Evolutionary conservation across 2,329 filamentous ascomycete species (phyloP).

Genomic region (Fragosphaeria purpurea): DNA sequence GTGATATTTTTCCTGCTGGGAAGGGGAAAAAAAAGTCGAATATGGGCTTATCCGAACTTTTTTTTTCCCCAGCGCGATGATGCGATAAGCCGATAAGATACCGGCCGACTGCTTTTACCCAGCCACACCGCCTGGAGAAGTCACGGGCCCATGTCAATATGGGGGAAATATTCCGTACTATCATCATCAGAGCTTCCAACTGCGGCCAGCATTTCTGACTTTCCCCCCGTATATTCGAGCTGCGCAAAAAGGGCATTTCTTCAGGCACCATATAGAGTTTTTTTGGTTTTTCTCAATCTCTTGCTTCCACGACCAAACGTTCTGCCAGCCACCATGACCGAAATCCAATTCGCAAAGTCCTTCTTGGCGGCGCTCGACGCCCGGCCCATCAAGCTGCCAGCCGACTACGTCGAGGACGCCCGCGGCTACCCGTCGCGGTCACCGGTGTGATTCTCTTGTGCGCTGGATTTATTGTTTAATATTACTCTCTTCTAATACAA

Average conservation of each 20-base stretch:
- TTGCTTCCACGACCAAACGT: neutral
- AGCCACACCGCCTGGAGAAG: no score
- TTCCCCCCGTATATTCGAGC: no score
- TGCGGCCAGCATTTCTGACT: no score
- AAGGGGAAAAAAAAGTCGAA: no score
- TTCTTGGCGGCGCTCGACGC: slow-evolving; percentile 75
- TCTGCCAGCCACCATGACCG: slow-evolving; percentile 50
- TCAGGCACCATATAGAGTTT: slow-evolving; percentile 1
- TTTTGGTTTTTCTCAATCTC: slow-evolving; percentile 2
- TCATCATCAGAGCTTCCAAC: no score
- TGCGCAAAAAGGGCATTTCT: no score
- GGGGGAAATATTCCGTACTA: no score
- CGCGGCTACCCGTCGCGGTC: slow-evolving; percentile 64
- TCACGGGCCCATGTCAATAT: no score
- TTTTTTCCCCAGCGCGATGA: neutral
- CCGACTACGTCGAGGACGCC: slow-evolving; percentile 84
- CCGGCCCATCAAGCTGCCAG: slow-evolving; percentile 68
- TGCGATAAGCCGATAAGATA: neutral
- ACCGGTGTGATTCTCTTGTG: slow-evolving; percentile 47
- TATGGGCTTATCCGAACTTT: neutral
- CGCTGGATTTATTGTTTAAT: no score
- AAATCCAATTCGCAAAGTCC: slow-evolving; percentile 72
- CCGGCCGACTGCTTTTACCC: neutral
- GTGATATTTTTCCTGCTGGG: neutral
- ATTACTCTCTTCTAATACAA: slow-evolving; percentile 8